phyloP scores from a whole-genome alignment of 1,284 basidiomycete genomes.

The Trichosporon sp. region DNA sequence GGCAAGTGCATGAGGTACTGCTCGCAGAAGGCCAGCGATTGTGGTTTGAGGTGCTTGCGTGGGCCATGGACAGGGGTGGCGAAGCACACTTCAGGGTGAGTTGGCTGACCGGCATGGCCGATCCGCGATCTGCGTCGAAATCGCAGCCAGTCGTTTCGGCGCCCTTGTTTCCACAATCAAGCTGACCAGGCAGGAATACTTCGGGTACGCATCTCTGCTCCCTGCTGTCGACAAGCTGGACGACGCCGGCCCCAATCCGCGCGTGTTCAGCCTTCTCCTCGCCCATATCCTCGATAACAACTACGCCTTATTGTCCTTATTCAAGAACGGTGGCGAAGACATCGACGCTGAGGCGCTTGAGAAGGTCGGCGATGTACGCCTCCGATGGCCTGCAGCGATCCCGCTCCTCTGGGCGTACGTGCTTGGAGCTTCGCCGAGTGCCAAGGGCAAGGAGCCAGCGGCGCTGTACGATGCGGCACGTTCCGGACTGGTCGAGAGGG shows the following conservation, averaged over 20 bases:
- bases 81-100: conserved; percentile 30
- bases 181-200: conserved; percentile 20
- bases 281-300: conserved; percentile 40
- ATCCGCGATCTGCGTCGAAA: no score
- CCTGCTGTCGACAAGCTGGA: conserved; percentile 8
- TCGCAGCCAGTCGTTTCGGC: no score
- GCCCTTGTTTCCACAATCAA: no score
- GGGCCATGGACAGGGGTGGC: conserved; percentile 34
- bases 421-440: conserved; percentile 19
- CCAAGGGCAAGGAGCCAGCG: neutral
- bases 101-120: neutral
- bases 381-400: conserved; percentile 27
- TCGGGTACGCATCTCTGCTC: conserved; percentile 31
- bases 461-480: neutral
- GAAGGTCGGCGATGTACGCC: conserved; percentile 25
- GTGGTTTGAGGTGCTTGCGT: conserved; percentile 35
- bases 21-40: conserved; percentile 37
- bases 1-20: conserved; percentile 41
- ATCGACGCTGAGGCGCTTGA: conserved; percentile 11
- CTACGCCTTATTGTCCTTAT: conserved; percentile 34
- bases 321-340: conserved; percentile 8
- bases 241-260: conserved; percentile 16
- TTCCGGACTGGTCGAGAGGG: neutral
- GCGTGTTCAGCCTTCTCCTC: conserved; percentile 34
- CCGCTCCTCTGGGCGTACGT: conserved; percentile 37